A percentile compares a stretch with the other conserved stretches of the same genome.
phyloP scores from a whole-genome alignment of 495 filamentous ascomycete species.

The Mycothermus thermophilus region DNA sequence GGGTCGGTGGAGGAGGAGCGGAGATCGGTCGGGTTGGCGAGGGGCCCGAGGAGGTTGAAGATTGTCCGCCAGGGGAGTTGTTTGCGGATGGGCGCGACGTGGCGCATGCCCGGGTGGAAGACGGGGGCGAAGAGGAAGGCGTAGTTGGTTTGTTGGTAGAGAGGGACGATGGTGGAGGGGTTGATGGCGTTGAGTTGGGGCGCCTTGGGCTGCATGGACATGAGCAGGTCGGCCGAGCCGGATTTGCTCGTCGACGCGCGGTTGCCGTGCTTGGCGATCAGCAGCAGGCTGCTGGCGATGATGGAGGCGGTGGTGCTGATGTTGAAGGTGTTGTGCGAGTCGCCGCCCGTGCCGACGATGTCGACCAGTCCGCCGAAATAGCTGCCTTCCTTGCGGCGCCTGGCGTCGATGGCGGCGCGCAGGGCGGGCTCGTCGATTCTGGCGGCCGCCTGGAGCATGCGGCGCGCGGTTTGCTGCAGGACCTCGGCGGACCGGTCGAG shows the following conservation, averaged over 20 bases:
- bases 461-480: slow-evolving; percentile 55
- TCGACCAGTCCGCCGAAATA: slow-evolving; percentile 71
- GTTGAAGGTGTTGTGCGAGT: slow-evolving; percentile 95
- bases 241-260: slow-evolving; percentile 89
- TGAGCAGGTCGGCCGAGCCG: slow-evolving; percentile 85
- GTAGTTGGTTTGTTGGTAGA: slow-evolving; percentile 74
- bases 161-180: slow-evolving; percentile 46
- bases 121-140: slow-evolving; percentile 92
- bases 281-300: slow-evolving; percentile 65
- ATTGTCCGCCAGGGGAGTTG: slow-evolving; percentile 84
- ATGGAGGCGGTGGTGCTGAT: slow-evolving; percentile 91
- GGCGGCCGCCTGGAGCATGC: slow-evolving; percentile 48
- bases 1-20: slow-evolving; percentile 4
- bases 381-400: slow-evolving; percentile 46
- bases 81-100: slow-evolving; percentile 68
- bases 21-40: slow-evolving; percentile 74
- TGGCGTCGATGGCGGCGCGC: slow-evolving; percentile 33
- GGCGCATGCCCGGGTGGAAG: slow-evolving; percentile 87
- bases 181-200: slow-evolving; percentile 62
- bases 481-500: slow-evolving; percentile 66
- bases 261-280: slow-evolving; percentile 92
- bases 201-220: slow-evolving; percentile 48
- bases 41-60: slow-evolving; percentile 89
- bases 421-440: slow-evolving; percentile 27
- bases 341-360: slow-evolving; percentile 95